Evolutionary conservation across 805 yeast genomes (phyloP), one percentile per base, ranked within the genome.

Genomic region (Pichia gijzeniarum): DNA sequence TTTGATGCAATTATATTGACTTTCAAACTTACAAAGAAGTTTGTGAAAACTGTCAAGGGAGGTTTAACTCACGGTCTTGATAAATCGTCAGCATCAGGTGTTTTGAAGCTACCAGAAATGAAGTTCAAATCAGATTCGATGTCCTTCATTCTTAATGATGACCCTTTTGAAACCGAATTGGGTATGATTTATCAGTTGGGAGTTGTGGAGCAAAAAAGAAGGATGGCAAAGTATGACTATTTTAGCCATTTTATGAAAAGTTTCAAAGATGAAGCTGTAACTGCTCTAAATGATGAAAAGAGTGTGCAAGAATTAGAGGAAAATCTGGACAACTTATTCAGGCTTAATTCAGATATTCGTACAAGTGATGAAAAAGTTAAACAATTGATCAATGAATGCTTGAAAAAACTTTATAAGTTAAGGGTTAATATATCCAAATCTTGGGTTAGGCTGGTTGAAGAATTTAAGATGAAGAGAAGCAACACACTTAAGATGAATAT

Each of bases 1-100:
- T 78, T 90, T 55, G 96, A 90, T 55, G 85, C 85, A 54, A 65
- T 85, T 14, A 73, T 86, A 17, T 79, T 88, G 0, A 64, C 81
- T 35, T 70, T 72, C 42, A 90, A 90, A 59, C 73, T 87, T 0
- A 59, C 81, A 12, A 76, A 74, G 48, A 95, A 87, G 52, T 67
- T 82, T 50, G 57, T 64, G 22, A 69, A 70, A 45, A 75, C 81
- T 17, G 68, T 83, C 50, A 62, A 64, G 30, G 64, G 65, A 14
- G 48, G 45, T 3, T 37, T 35, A 19, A 25, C 20, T 7, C 4
- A 3, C 31, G 14, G 27, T 14, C 37, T 34, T 13, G 48, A 46
- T 36, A 46, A 37, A 21, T 13, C 30, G 3, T n/a, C 16, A 13
- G 6, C 48, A 16, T 22, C 41, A 4, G 48, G 48, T 25, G 14